Base-by-base conservation (phyloP, 306 rosid genomes). In the Psophocarpus tetragonolobus region DNA sequence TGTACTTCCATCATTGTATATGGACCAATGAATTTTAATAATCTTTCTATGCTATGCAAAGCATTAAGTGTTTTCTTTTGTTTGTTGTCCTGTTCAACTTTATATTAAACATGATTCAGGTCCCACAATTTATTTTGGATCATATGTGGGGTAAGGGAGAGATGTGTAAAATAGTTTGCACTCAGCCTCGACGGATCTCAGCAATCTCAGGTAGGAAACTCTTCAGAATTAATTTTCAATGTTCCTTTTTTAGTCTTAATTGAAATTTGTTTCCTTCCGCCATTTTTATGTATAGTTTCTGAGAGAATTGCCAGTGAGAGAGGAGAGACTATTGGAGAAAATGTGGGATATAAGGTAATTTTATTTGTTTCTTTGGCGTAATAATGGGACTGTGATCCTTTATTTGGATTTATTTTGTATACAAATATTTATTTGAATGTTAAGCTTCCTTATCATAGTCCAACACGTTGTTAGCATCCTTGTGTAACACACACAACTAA, bases 181-280 rank as follows among this genome's bases (percentile, higher is more conserved):
- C 97, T 57, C 99, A 95, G 85, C 99, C 99, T 75, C 97, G 99
- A 39, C 97, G 97, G 57, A 87, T 95, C 84, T 95, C 99, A 29
- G 96, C 97, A 67, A 82, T 62, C 8, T 95, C 99, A 91, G 99
- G 99, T 95, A 60, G 73, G 75, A 74, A 41, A 61, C 75, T 50
- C 47, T 72, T 41, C 50, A 57, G 64, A 26, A 21, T 68, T 39
- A 6, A 33, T 41, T 77, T 39, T n/a, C 23, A 18, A 38, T 54
- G 26, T 53, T 78, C 42, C 32, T 6, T 21, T 66, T 77, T 69
- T 39, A 47, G 74, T 76, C 29, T 29, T 77, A 7, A 60, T 65
- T 74, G 67, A 73, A 17, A 53, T 74, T 57, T 86, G 58, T 71
- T 69, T 47, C 20, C 29, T 80, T 54, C 18, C 20, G 35, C 50